phyloP scores from a whole-genome alignment of 176 grass and related monocot genomes.

The Cocos nucifera region DNA sequence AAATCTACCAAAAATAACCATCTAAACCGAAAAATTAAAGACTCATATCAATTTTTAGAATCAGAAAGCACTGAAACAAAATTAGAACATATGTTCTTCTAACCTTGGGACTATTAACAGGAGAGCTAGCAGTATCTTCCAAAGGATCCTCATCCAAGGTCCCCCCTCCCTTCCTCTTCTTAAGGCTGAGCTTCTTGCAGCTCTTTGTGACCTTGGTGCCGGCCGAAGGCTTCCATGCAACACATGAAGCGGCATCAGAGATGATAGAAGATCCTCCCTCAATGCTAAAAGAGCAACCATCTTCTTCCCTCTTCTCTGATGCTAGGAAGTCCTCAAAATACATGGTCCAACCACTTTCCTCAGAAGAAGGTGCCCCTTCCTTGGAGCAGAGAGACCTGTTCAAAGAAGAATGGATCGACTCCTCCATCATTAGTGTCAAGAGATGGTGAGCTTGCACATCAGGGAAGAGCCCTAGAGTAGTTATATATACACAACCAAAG shows the following conservation, averaged over 20 bases:
- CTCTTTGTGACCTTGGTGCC: conserved; percentile 6
- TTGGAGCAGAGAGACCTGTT: conserved; percentile 23
- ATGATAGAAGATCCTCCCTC: conserved; percentile 35
- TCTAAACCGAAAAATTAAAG: not conserved
- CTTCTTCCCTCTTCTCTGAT: conserved; percentile 49
- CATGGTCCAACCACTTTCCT: conserved; percentile 71
- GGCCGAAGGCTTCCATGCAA: not conserved
- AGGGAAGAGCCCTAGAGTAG: conserved; percentile 7
- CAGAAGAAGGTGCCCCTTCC: conserved; percentile 35
- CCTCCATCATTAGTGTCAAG: conserved; percentile 39
- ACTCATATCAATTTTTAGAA: not conserved
- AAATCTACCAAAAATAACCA: too few relatives aligned
- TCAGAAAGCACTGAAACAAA: conserved; percentile 6
- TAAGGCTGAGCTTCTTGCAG: conserved; percentile 49
- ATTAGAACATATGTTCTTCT: not conserved
- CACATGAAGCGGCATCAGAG: conserved; percentile 59
- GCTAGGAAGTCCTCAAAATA: conserved; percentile 76
- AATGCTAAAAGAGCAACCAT: conserved; percentile 11
- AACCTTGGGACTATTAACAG: conserved; percentile 94
- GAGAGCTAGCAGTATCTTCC: conserved; percentile 94
- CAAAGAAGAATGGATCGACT: conserved; percentile 35
- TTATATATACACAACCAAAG: conserved; percentile 30
- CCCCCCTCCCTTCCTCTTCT: conserved; percentile 48
- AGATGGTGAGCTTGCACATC: not conserved
- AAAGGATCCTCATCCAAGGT: conserved; percentile 53